Percentiles rank a stretch among this genome's conserved stretches.
phyloP scores from a whole-genome alignment of 257 asterid species.

The Leonotis leonurus region DNA sequence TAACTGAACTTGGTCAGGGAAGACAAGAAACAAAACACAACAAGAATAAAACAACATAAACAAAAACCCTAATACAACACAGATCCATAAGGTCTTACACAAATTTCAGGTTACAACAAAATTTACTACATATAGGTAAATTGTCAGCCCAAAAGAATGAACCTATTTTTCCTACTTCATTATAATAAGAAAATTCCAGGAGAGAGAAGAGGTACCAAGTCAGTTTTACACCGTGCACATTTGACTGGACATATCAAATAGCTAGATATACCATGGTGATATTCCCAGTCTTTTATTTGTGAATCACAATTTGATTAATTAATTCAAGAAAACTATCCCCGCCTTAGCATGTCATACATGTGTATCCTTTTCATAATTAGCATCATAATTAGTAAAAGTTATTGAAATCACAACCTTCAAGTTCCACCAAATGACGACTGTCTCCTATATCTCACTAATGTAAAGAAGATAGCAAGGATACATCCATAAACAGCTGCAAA shows the following conservation, averaged over 20 bases:
- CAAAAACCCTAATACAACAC: not conserved
- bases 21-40: constrained; percentile 10
- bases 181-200: not conserved
- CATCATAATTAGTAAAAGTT: too few species aligned
- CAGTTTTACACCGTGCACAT: not conserved
- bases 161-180: not conserved
- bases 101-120: not conserved
- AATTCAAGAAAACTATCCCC: not conserved
- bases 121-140: not conserved
- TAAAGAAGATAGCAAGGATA: constrained; percentile 47
- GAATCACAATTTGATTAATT: not conserved
- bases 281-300: not conserved
- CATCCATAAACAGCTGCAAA: constrained; percentile 99
- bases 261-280: not conserved
- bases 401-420: not conserved
- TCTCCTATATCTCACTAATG: not conserved
- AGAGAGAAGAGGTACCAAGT: not conserved
- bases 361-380: not conserved
- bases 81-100: not conserved
- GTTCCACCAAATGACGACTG: constrained; percentile 1
- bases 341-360: not conserved
- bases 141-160: not conserved
- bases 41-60: not conserved
- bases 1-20: constrained; percentile 74
- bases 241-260: not conserved